A percentile compares a stretch with the other conserved stretches of the same genome.
phyloP scores from a whole-genome alignment of 805 yeast genomes.

The Clavispora santaluciae region DNA sequence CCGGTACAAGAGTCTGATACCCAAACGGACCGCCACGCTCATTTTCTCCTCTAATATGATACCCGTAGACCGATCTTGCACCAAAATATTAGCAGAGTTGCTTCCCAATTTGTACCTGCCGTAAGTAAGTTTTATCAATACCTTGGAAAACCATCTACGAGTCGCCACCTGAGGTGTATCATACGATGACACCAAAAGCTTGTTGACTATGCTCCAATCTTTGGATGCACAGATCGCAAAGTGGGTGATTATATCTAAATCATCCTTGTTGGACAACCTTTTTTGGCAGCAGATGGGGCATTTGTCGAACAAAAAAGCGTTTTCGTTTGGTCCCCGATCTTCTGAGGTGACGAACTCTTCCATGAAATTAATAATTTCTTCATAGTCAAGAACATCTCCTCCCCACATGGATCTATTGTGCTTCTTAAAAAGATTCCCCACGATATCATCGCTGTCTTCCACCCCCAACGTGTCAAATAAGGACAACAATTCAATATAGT shows the following conservation, averaged over 20 bases:
- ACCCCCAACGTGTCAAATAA: slow-evolving; percentile 64
- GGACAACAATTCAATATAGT: slow-evolving; percentile 56
- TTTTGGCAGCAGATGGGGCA: slow-evolving; percentile 81
- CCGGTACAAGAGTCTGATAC: slow-evolving; percentile 77
- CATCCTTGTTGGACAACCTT: slow-evolving; percentile 47
- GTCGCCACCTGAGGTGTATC: slow-evolving; percentile 81
- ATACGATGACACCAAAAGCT: slow-evolving; percentile 59
- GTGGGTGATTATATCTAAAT: slow-evolving; percentile 75
- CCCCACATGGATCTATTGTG: slow-evolving; percentile 46
- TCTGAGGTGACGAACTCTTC: slow-evolving; percentile 33
- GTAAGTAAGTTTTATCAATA: slow-evolving; percentile 76
- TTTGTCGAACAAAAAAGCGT: slow-evolving; percentile 54
- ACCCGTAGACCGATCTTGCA: slow-evolving; percentile 88
- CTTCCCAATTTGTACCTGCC: slow-evolving; percentile 81
- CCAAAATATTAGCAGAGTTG: slow-evolving; percentile 89
- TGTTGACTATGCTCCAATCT: slow-evolving; percentile 67
- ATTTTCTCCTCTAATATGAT: slow-evolving; percentile 89
- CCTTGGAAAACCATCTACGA: slow-evolving; percentile 82
- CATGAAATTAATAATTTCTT: slow-evolving; percentile 44
- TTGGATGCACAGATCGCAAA: slow-evolving; percentile 80
- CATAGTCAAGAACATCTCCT: slow-evolving; percentile 44
- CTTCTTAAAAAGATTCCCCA: slow-evolving; percentile 47
- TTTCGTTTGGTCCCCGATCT: slow-evolving; percentile 18
- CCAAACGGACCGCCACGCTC: slow-evolving; percentile 82
- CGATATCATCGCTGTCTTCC: slow-evolving; percentile 47